Conservation (phyloP, 441 rosid genomes). For the Geranium incanum region DNA sequence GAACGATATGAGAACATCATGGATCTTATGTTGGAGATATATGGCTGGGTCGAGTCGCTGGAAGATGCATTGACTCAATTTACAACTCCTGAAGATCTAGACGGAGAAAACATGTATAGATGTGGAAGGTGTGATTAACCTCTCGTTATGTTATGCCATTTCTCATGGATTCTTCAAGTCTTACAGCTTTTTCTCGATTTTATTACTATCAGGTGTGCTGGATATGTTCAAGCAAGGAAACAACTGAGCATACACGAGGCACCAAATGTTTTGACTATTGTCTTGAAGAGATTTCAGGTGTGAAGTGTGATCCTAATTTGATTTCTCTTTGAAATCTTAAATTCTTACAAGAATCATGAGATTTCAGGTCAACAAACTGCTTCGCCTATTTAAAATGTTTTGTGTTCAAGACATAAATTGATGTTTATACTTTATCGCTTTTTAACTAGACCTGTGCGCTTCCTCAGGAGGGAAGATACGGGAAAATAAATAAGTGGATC, state of each 20-base stretch:
- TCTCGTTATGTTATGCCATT: background rate
- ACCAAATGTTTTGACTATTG: constrained; percentile 81
- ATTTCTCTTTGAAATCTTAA: no score
- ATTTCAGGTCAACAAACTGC: background rate
- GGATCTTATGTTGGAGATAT: constrained; percentile 84
- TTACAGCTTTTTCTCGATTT: background rate
- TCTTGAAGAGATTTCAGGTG: constrained; percentile 79
- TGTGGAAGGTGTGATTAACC: constrained; percentile 65
- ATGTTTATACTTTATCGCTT: no score
- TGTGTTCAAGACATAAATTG: no score
- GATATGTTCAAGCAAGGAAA: constrained; percentile 74
- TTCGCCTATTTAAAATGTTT: no score
- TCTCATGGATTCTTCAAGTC: background rate
- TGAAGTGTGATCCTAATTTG: background rate
- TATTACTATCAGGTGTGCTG: constrained; percentile 44
- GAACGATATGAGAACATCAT: constrained; percentile 74
- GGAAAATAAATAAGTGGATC: constrained; percentile 69
- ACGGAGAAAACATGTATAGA: constrained; percentile 86
- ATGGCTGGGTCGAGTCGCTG: constrained; percentile 73
- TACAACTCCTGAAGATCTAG: constrained; percentile 72
- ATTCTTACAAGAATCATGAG: background rate
- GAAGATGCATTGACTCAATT: constrained; percentile 80
- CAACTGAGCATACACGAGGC: constrained; percentile 78
- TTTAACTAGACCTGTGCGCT: background rate
- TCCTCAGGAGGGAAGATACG: constrained; percentile 72